phyloP scores from a whole-genome alignment of 768 basidiomycete genomes.

The Butyriboletus loyo region DNA sequence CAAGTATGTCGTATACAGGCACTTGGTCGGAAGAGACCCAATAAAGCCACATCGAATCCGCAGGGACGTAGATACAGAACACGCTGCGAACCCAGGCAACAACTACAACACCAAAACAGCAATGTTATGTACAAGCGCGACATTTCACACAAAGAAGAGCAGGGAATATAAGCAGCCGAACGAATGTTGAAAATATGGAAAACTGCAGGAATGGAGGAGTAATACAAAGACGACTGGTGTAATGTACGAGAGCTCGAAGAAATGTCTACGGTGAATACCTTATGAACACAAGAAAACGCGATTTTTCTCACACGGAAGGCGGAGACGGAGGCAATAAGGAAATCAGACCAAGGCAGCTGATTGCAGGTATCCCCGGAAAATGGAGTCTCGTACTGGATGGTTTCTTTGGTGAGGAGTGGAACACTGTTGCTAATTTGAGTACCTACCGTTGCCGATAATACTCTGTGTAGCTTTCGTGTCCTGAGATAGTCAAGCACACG shows the following conservation, averaged over 20 bases:
- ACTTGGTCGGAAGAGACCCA: slow-evolving; percentile 22
- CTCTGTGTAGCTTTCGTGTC: slow-evolving; percentile 82
- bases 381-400: slow-evolving; percentile 62
- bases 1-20: slow-evolving; percentile 4
- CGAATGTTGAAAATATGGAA: neutral
- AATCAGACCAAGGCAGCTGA: slow-evolving; percentile 67
- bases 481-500: slow-evolving; percentile 32
- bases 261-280: neutral
- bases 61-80: neutral
- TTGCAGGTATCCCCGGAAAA: slow-evolving; percentile 71
- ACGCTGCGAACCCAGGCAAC: neutral
- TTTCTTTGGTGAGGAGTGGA: slow-evolving; percentile 8
- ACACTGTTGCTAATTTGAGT: neutral
- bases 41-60: slow-evolving; percentile 12
- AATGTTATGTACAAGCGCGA: slow-evolving; percentile 6
- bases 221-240: slow-evolving; percentile 2
- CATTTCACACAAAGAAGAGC: neutral
- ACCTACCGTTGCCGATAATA: slow-evolving; percentile 77
- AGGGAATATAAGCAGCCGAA: slow-evolving; percentile 7
- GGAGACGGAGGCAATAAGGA: neutral
- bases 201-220: neutral
- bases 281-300: slow-evolving; percentile 9
- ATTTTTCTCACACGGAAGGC: neutral
- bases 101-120: slow-evolving; percentile 16
- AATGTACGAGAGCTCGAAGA: slow-evolving; percentile 3